A percentile compares a stretch with the other conserved stretches of the same genome.
These are phyloP conservation scores for Hyphopichia fennica DNA, from an alignment of 1,139 yeast species.

Conservation along the genomic window DNA sequence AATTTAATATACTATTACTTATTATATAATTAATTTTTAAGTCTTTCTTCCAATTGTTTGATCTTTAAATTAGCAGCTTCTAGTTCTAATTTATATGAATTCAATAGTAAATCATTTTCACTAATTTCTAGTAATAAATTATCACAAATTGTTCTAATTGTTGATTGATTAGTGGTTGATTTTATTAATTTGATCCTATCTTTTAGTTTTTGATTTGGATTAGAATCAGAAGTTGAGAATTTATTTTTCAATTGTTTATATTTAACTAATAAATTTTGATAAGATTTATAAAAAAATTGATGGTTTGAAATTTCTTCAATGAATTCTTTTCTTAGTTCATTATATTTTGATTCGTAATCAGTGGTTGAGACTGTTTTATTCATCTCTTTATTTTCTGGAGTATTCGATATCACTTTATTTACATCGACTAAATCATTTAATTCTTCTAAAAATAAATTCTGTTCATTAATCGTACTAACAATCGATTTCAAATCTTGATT, in stretches of 20 bases:
- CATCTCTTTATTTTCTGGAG: background rate
- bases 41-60: constrained; percentile 11
- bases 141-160: constrained; percentile 22
- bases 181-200: constrained; percentile 25
- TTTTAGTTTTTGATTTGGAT: constrained; percentile 9
- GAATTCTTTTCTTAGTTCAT: constrained; percentile 31
- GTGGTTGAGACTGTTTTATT: background rate
- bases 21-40: background rate
- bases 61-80: constrained; percentile 14
- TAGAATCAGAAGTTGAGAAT: constrained; percentile 2
- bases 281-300: constrained; percentile 33
- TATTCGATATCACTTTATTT: constrained; percentile 8
- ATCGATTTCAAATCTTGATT: constrained; percentile 10
- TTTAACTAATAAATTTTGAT: constrained; percentile 40
- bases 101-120: constrained; percentile 11
- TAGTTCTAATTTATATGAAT: constrained; percentile 11
- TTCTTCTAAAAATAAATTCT: constrained; percentile 22
- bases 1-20: too few species aligned
- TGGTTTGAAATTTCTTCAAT: constrained; percentile 30
- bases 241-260: constrained; percentile 37
- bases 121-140: constrained; percentile 22
- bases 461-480: constrained; percentile 14
- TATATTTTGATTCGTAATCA: constrained; percentile 21
- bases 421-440: constrained; percentile 22
- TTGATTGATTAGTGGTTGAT: constrained; percentile 20